These are phyloP conservation scores for Aspergillus ruber DNA, from an alignment of 2,329 filamentous ascomycete species.

Conservation along the genomic window DNA sequence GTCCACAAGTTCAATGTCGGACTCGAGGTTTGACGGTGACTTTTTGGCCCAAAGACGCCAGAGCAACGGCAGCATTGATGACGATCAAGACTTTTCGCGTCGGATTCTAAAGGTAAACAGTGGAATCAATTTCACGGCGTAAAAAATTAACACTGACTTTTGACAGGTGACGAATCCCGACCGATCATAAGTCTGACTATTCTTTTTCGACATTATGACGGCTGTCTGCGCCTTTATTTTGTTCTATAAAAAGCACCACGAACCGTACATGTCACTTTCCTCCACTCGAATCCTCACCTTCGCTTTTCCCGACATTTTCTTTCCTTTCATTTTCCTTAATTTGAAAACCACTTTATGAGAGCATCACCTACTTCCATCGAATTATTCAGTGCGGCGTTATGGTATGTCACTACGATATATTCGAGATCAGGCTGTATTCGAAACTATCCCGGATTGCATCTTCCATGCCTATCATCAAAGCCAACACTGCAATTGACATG, in stretches of 20 bases:
- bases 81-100: conserved; percentile 94
- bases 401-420: conserved; percentile 16
- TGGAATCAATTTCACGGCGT: neutral
- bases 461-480: too few relatives aligned
- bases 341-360: conserved; percentile 10
- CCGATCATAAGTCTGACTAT: conserved; percentile 14
- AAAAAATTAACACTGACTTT: conserved; percentile 1
- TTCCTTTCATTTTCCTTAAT: neutral
- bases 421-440: neutral
- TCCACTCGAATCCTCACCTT: conserved; percentile 5
- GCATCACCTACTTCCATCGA: conserved; percentile 11
- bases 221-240: conserved; percentile 2
- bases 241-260: conserved; percentile 11
- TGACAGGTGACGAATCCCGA: conserved; percentile 29
- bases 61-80: conserved; percentile 93
- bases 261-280: conserved; percentile 9
- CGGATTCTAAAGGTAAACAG: conserved; percentile 81
- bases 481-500: neutral
- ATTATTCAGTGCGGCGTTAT: conserved; percentile 23
- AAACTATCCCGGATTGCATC: too few relatives aligned
- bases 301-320: conserved; percentile 6
- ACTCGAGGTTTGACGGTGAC: conserved; percentile 77
- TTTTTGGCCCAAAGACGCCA: conserved; percentile 75
- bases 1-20: conserved; percentile 64
- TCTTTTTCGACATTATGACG: neutral